Evolutionary conservation across 1,284 basidiomycete genomes (phyloP), one percentile per base, ranked within the genome.

Genomic region (Thelephora terrestris): DNA sequence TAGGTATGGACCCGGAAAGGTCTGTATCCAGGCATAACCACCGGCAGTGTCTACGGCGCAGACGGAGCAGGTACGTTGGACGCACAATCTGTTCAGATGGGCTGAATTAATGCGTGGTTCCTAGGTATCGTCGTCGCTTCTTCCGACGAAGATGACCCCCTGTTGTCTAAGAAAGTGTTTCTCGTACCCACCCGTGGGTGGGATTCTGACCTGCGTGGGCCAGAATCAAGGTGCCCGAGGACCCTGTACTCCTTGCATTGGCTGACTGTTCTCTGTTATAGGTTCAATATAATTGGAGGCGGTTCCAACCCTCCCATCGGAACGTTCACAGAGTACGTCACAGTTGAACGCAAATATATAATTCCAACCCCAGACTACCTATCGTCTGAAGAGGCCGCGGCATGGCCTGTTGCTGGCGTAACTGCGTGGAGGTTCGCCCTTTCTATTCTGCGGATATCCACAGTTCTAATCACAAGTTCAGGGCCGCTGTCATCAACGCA

Each of bases 301-400:
- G 70, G 67, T 1, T 62, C 57, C 5, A 63, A 64, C 24, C 76
- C 76, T 0, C 62, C 70, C 14, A 60, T 82, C 9, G 91, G 91
- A 0, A 87, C 85, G 0, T 91, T 91, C 58, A 65, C 82, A 3
- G 80, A 91, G 52, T 88, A 90, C 59, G 73, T 90, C 18, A 76
- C 78, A 12, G 81, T 92, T 10, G 79, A 80, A 47, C 74, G 81
- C 43, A 73, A 83, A 50, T 75, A 87, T 51, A 73, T 91, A 18
- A 71, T 92, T 20, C 66, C 55, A 2, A 79, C 79, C 3, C 90
- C 89, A 0, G 64, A 73, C 14, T 81, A 91, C 59, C 71, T 93
- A 20, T 71, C 75, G 48, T 79, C 88, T 55, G 68, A 79, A 39
- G 76, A 91, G 47, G 73, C 77, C 5, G 81, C 87, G 0, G 81